Conservation (phyloP, 768 basidiomycete genomes). For the Kwoniella sp. region DNA sequence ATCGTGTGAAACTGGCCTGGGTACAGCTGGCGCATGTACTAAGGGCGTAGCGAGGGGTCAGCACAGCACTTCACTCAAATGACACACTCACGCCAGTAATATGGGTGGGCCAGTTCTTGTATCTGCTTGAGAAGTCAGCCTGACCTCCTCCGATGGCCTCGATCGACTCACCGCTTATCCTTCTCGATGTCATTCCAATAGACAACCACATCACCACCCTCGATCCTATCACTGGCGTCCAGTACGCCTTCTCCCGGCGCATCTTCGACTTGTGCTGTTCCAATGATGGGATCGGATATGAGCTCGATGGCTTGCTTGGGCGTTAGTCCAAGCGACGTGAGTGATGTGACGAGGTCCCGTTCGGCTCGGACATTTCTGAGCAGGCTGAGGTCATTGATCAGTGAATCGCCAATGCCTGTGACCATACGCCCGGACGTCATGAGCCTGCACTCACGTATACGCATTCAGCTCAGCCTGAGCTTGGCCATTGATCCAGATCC, state of each 20-base stretch:
- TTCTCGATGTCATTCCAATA: constrained; percentile 92
- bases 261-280: constrained; percentile 55
- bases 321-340: constrained; percentile 63
- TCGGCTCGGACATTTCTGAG: constrained; percentile 71
- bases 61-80: background rate
- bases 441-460: constrained; percentile 56
- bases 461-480: constrained; percentile 61
- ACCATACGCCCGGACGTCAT: background rate
- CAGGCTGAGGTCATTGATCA: constrained; percentile 53
- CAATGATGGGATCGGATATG: constrained; percentile 63
- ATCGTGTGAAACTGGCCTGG: constrained; percentile 74
- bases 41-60: constrained; percentile 3
- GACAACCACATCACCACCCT: constrained; percentile 67
- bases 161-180: constrained; percentile 56
- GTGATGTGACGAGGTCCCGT: constrained; percentile 58
- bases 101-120: constrained; percentile 35
- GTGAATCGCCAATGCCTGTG: background rate
- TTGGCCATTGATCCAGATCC: constrained; percentile 79
- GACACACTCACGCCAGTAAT: constrained; percentile 26
- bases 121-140: constrained; percentile 46
- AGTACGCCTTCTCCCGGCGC: constrained; percentile 68
- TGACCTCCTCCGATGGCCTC: background rate
- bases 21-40: constrained; percentile 73
- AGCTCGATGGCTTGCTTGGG: constrained; percentile 66
- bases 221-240: constrained; percentile 80